Base-by-base conservation (phyloP, 1,284 basidiomycete species). In the Sporisorium sorghi region DNA sequence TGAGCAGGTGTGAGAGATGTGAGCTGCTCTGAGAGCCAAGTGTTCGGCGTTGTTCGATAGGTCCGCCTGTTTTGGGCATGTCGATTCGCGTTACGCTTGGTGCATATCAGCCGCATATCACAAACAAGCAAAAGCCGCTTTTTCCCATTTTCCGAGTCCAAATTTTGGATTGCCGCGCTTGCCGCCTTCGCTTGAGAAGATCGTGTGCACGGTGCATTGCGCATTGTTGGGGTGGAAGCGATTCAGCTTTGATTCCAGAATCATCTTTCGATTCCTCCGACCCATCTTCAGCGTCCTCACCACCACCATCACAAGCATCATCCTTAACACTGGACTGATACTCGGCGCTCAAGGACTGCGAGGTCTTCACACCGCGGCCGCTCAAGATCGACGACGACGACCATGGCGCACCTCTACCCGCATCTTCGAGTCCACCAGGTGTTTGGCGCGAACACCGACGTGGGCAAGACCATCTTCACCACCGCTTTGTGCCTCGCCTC, bases 391-490 rank as follows among this genome's bases (percentile, higher is more conserved):
- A n/a, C n/a, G n/a, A n/a, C 46, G 17, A 44, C 21, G 17, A 30
- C 28, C 46, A 76, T 76, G 73, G 64, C 73, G 5, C 69, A 76
- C 24, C 69, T 76, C 46, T 76, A 76, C 50, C 73, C 74, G 10
- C 68, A 77, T 30, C 62, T 82, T 6, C 63, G 79, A 6, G 40
- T 79, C 26, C 78, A 74, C 43, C 80, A 84, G 53, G 67, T 84
- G 23, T 83, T 84, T 74, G 83, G 83, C 19, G 82, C 83, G 14
- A 82, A 83, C 59, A 84, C 83, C 7, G 83, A 84, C 49, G 83
- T 83, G 1, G 83, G 83, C 64, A 84, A 84, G 74, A 83, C 83
- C 17, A 80, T 84, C 56, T 82, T 84, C 59, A 73, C 82, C n/a
- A 84, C 83, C 6, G 83, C 79, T 2, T 72, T 83, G 40, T 78